Percentiles rank a stretch among this genome's conserved stretches.
These are phyloP conservation scores for Agarophyton chilense DNA, from an alignment of 23 red algal species.

Conservation along the genomic window DNA sequence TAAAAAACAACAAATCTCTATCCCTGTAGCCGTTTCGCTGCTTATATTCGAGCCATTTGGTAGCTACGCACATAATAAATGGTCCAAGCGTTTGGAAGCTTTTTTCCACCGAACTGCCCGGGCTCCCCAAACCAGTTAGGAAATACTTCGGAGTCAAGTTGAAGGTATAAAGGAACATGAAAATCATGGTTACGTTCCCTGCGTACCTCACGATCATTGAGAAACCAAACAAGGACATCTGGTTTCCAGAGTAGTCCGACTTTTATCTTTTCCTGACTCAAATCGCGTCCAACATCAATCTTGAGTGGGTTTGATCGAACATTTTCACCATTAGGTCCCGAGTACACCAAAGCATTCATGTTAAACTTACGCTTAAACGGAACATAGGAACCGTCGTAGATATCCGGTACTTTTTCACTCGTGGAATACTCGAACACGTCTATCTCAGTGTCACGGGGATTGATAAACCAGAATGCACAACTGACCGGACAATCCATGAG, in stretches of 20 bases:
- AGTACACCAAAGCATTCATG: constrained; percentile 22
- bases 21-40: too few relatives aligned
- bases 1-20: too few relatives aligned
- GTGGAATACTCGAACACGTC: constrained; percentile 67
- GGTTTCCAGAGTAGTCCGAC: constrained; percentile 36
- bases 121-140: constrained; percentile 56
- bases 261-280: constrained; percentile 39
- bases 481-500: constrained; percentile 53
- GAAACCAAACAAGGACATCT: constrained; percentile 35
- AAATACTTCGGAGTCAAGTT: constrained; percentile 65
- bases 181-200: constrained; percentile 34
- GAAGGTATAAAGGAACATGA: constrained; percentile 42
- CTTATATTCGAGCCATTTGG: background rate
- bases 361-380: constrained; percentile 45
- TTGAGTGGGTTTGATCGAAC: background rate
- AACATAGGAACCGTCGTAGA: background rate
- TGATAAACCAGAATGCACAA: constrained; percentile 59
- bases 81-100: constrained; percentile 45
- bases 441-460: constrained; percentile 36
- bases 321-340: constrained; percentile 1
- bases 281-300: constrained; percentile 9
- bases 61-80: constrained; percentile 60
- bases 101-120: constrained; percentile 15
- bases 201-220: constrained; percentile 48
- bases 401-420: constrained; percentile 4